Conservation (phyloP, 495 filamentous ascomycete genomes). For the Pyrenula massariospora region DNA sequence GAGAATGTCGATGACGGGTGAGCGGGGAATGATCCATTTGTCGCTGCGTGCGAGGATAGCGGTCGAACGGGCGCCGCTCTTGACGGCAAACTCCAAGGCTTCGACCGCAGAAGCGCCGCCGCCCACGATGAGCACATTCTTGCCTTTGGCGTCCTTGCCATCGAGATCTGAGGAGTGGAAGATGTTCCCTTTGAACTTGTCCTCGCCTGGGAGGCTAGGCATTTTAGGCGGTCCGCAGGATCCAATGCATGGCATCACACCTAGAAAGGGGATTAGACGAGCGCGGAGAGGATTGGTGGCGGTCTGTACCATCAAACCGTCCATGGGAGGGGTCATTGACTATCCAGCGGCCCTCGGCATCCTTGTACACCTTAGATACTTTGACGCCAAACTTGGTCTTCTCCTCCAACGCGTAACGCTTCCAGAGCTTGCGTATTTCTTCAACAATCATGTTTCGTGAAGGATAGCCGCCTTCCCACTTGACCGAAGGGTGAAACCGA, state of each 20-base stretch:
- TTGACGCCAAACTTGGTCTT: slow-evolving; percentile 60
- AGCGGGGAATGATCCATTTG: slow-evolving; percentile 84
- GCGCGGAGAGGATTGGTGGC: neutral
- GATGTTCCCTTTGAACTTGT: slow-evolving; percentile 54
- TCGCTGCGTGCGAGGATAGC: slow-evolving; percentile 67
- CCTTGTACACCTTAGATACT: slow-evolving; percentile 57
- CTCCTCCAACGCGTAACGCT: slow-evolving; percentile 57
- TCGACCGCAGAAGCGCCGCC: slow-evolving; percentile 77
- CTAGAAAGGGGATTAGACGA: neutral
- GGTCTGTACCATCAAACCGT: slow-evolving; percentile 49
- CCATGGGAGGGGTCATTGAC: slow-evolving; percentile 61
- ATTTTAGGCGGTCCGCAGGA: slow-evolving; percentile 71
- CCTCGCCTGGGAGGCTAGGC: slow-evolving; percentile 52
- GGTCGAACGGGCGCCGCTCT: slow-evolving; percentile 51
- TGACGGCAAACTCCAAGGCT: slow-evolving; percentile 67
- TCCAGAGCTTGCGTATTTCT: slow-evolving; percentile 62
- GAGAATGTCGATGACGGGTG: slow-evolving; percentile 59
- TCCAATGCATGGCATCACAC: slow-evolving; percentile 59
- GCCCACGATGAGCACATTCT: slow-evolving; percentile 64
- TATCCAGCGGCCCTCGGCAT: slow-evolving; percentile 62
- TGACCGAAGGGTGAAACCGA: slow-evolving; percentile 71
- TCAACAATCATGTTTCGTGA: slow-evolving; percentile 59
- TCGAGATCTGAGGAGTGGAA: slow-evolving; percentile 66
- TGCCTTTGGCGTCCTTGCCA: slow-evolving; percentile 56
- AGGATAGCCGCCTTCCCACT: slow-evolving; percentile 65